These are phyloP conservation scores for Lasiodiplodia hormozganensis DNA, from an alignment of 2,329 filamentous ascomycete genomes.

Conservation along the genomic window DNA sequence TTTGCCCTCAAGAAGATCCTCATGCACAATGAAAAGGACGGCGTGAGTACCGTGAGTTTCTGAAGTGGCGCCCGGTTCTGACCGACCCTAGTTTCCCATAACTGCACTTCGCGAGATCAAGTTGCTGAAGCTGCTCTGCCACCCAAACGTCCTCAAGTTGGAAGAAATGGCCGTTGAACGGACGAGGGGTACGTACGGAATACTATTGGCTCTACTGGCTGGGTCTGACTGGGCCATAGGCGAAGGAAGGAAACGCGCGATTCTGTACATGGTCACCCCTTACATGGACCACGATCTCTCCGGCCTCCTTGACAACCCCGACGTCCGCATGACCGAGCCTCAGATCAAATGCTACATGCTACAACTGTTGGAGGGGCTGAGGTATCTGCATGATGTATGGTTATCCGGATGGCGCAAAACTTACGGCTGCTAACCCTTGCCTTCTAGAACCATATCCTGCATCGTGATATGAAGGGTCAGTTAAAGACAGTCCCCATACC, in stretches of 20 bases:
- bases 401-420: slow-evolving; percentile 40
- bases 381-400: slow-evolving; percentile 78
- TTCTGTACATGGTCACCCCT: slow-evolving; percentile 98
- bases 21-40: slow-evolving; percentile 99
- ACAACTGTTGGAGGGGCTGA: slow-evolving; percentile 86
- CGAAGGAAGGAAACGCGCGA: slow-evolving; percentile 67
- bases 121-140: slow-evolving; percentile 91
- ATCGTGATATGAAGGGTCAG: slow-evolving; percentile 87
- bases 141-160: slow-evolving; percentile 83
- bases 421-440: slow-evolving; percentile 24
- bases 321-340: slow-evolving; percentile 82
- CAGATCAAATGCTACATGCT: slow-evolving; percentile 99
- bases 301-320: slow-evolving; percentile 92
- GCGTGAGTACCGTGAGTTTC: slow-evolving; percentile 59
- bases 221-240: slow-evolving; percentile 53
- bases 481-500: slow-evolving; percentile 38
- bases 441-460: slow-evolving; percentile 70
- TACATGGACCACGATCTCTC: slow-evolving; percentile 99
- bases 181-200: slow-evolving; percentile 61
- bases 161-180: slow-evolving; percentile 97
- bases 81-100: slow-evolving; percentile 77
- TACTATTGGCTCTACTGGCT: slow-evolving; percentile 62
- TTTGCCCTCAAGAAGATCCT: slow-evolving; percentile 98
- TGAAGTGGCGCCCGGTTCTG: slow-evolving; percentile 25
- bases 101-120: slow-evolving; percentile 98